phyloP scores from a whole-genome alignment of 2,329 filamentous ascomycete species.

The Blastomyces emzantsi region DNA sequence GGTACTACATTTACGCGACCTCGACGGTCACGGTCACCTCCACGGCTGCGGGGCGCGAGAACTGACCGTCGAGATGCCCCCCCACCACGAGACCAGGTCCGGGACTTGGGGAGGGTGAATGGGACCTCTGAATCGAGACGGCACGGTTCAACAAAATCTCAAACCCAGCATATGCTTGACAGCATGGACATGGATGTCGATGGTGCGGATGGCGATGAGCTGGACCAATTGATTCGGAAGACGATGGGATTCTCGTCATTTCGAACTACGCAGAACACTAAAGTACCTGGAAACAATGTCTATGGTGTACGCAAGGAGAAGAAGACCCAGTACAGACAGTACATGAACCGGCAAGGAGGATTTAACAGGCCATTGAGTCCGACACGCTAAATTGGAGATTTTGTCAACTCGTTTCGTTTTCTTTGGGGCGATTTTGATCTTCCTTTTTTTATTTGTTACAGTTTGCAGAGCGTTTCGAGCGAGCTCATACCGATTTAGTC shows the following conservation, averaged over 20 bases:
- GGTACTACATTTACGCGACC: slow-evolving; percentile 17
- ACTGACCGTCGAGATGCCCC: slow-evolving; percentile 23
- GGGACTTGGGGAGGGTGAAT: slow-evolving; percentile 19
- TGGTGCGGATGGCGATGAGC: slow-evolving; percentile 42
- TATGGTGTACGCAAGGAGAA: slow-evolving; percentile 83
- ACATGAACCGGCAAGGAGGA: slow-evolving; percentile 58
- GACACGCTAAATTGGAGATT: slow-evolving; percentile 23
- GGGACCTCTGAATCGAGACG: slow-evolving; percentile 19
- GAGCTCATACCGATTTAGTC: neutral
- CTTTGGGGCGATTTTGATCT: neutral
- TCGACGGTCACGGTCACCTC: slow-evolving; percentile 12
- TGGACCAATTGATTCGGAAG: slow-evolving; percentile 67
- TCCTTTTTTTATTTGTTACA: neutral
- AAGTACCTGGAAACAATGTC: slow-evolving; percentile 77
- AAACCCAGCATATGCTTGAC: slow-evolving; percentile 15
- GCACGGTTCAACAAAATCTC: slow-evolving; percentile 23
- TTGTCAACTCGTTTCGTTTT: neutral
- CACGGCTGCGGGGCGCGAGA: slow-evolving; percentile 29
- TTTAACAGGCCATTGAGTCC: slow-evolving; percentile 45
- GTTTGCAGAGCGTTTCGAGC: slow-evolving; percentile 5
- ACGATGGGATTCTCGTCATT: slow-evolving; percentile 90
- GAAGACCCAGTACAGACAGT: slow-evolving; percentile 91
- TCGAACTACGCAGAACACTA: slow-evolving; percentile 76
- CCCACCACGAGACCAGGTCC: slow-evolving; percentile 13
- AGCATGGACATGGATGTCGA: slow-evolving; percentile 23